phyloP scores from a whole-genome alignment of 148 eudicot genomes.

The Arbutus unedo region DNA sequence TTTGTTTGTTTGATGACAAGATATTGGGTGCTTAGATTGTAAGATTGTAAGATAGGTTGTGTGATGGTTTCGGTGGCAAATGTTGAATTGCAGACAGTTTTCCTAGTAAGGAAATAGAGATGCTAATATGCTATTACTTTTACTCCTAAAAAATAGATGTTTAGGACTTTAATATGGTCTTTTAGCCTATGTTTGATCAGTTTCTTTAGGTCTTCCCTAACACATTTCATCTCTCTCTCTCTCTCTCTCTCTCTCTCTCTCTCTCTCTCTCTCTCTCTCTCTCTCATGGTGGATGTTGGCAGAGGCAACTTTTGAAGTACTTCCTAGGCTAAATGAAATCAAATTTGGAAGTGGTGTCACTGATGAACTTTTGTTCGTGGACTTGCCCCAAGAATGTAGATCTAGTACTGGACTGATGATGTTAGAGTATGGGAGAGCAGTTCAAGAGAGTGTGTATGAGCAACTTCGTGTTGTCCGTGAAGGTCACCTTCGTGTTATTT shows the following conservation, averaged over 20 bases:
- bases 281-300: conserved; percentile 30
- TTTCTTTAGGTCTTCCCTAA: not conserved
- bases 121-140: no score
- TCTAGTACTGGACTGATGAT: conserved; percentile 70
- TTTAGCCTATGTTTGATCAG: no score
- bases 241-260: not conserved
- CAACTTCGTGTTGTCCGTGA: conserved; percentile 92
- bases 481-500: conserved; percentile 83
- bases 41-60: not conserved
- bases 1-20: not conserved
- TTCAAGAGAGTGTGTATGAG: conserved; percentile 91
- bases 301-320: conserved; percentile 98
- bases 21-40: not conserved
- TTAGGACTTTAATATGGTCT: not conserved
- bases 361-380: conserved; percentile 84
- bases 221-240: not conserved
- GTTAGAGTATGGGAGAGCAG: conserved; percentile 85
- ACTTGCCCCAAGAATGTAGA: conserved; percentile 81
- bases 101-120: not conserved
- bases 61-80: not conserved
- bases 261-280: not conserved
- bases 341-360: conserved; percentile 89
- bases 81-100: not conserved
- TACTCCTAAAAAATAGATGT: not conserved
- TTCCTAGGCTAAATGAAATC: conserved; percentile 84